Evolutionary conservation across 305 asterid species (phyloP).

Genomic region (Plantago coronopus): DNA sequence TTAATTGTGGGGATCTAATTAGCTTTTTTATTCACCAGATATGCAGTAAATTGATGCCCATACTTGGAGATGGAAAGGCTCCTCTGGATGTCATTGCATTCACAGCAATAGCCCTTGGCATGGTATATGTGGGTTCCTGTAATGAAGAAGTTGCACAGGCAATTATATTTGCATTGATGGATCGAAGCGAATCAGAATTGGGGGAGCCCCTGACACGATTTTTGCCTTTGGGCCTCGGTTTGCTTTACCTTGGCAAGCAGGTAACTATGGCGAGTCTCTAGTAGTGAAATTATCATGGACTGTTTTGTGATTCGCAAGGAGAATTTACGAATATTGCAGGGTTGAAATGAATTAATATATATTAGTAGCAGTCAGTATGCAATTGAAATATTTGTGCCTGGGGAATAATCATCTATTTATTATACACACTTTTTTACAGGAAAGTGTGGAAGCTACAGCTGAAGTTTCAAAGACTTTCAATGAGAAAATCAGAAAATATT

Average conservation of each 20-base stretch:
- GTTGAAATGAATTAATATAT: neutral
- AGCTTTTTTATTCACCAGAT: conserved; percentile 43
- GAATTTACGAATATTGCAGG: neutral
- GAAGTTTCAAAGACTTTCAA: conserved; percentile 88
- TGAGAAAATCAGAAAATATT: conserved; percentile 80
- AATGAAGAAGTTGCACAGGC: conserved; percentile 94
- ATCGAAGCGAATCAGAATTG: conserved; percentile 76
- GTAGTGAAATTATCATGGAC: conserved; percentile 22
- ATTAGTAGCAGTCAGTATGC: neutral
- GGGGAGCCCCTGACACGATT: conserved; percentile 87
- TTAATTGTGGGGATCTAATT: conserved; percentile 7
- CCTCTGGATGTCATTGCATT: conserved; percentile 92
- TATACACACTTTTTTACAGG: conserved; percentile 45
- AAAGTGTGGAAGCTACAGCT: conserved; percentile 84
- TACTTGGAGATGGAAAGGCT: conserved; percentile 72
- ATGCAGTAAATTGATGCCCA: conserved; percentile 56
- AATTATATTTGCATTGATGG: conserved; percentile 83
- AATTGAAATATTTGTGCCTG: neutral
- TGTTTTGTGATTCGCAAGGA: neutral
- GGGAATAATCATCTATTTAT: conserved; percentile 11
- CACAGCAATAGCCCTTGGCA: conserved; percentile 84
- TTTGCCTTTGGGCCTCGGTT: conserved; percentile 91
- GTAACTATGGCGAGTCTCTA: conserved; percentile 28
- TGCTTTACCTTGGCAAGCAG: conserved; percentile 97
- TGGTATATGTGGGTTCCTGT: conserved; percentile 91